phyloP scores from a whole-genome alignment of 768 basidiomycete genomes.

The Lyophyllum shimeji region DNA sequence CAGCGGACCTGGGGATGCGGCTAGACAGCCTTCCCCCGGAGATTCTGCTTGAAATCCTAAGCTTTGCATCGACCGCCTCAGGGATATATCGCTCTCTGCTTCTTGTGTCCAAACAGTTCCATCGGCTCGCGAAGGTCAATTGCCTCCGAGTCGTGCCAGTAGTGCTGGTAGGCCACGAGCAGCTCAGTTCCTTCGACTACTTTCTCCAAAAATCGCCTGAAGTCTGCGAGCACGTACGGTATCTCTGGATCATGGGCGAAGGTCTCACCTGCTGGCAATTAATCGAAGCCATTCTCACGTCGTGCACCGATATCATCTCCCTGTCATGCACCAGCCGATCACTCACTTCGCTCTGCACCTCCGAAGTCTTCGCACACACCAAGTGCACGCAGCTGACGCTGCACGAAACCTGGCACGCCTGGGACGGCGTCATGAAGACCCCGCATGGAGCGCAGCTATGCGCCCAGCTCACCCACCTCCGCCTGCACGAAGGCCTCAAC shows the following conservation, averaged over 20 bases:
- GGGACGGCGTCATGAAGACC: slow-evolving; percentile 4
- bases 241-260: slow-evolving; percentile 16
- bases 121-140: slow-evolving; percentile 3
- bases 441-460: slow-evolving; percentile 7
- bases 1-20: not conserved
- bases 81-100: slow-evolving; percentile 15
- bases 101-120: slow-evolving; percentile 14
- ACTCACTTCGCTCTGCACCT: slow-evolving; percentile 11
- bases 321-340: slow-evolving; percentile 13
- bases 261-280: slow-evolving; percentile 9
- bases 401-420: slow-evolving; percentile 11
- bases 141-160: slow-evolving; percentile 16
- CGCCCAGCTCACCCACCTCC: slow-evolving; percentile 16
- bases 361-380: slow-evolving; percentile 7
- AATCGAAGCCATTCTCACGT: slow-evolving; percentile 7
- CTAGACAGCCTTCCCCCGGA: slow-evolving; percentile 9
- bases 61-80: slow-evolving; percentile 8
- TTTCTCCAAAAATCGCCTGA: slow-evolving; percentile 9
- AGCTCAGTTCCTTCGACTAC: slow-evolving; percentile 12
- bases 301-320: slow-evolving; percentile 8
- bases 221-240: slow-evolving; percentile 5
- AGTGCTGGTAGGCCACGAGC: slow-evolving; percentile 4
- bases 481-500: slow-evolving; percentile 10
- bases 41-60: slow-evolving; percentile 16
- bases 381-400: slow-evolving; percentile 14